These are phyloP conservation scores for Dissoconium aciculare DNA, from an alignment of 2,329 filamentous ascomycete genomes.

Conservation along the genomic window DNA sequence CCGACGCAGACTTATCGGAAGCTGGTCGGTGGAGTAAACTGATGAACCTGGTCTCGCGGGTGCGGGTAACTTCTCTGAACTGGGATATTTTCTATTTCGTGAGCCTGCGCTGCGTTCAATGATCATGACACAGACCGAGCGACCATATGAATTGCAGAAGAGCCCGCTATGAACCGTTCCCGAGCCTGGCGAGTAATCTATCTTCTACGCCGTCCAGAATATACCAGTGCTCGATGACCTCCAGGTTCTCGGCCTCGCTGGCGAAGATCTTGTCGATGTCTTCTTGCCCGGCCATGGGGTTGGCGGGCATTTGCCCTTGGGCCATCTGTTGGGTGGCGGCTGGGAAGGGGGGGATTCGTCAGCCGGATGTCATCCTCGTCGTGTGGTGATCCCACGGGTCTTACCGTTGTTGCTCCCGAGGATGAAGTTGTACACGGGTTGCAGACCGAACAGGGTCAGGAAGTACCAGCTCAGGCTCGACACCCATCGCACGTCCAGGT, in stretches of 20 bases:
- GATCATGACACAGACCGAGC: too few relatives aligned
- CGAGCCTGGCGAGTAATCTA: constrained; percentile 47
- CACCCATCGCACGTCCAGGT: constrained; percentile 97
- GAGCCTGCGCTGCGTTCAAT: too few relatives aligned
- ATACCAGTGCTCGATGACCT: constrained; percentile 86
- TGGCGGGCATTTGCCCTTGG: constrained; percentile 49
- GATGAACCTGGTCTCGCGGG: too few relatives aligned
- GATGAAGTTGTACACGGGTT: constrained; percentile 94
- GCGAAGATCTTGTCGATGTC: constrained; percentile 93
- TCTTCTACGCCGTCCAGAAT: constrained; percentile 80
- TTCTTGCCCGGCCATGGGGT: constrained; percentile 71
- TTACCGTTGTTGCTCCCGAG: constrained; percentile 89
- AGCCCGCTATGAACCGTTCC: constrained; percentile 4
- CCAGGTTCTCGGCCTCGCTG: constrained; percentile 85
- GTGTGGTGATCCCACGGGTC: too few relatives aligned
- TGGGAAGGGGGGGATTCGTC: too few relatives aligned
- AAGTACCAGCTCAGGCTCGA: constrained; percentile 99
- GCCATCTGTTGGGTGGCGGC: constrained; percentile 70
- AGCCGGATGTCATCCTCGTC: too few relatives aligned
- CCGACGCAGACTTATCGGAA: too few relatives aligned
- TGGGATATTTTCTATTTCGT: too few relatives aligned
- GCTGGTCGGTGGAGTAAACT: too few relatives aligned
- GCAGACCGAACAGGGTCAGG: constrained; percentile 86
- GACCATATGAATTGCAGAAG: too few relatives aligned
- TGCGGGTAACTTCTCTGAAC: too few relatives aligned